phyloP scores from a whole-genome alignment of 805 yeast species.

The Trichomonascus vanleenenianus region DNA sequence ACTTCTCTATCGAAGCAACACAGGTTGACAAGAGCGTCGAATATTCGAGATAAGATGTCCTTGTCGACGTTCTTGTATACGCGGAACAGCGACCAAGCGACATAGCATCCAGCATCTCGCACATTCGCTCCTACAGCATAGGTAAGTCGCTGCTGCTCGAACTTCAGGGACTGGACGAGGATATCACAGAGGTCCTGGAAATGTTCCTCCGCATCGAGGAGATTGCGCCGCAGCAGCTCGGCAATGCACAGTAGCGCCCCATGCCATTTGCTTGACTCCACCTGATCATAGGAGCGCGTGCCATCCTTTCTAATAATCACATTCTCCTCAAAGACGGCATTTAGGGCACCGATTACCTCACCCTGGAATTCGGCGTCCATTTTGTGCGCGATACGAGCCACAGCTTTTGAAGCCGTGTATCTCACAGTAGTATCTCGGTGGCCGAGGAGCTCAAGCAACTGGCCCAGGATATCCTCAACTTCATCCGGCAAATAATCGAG shows the following conservation, averaged over 20 bases:
- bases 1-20: conserved; percentile 68
- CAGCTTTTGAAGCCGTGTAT: conserved; percentile 57
- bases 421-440: conserved; percentile 49
- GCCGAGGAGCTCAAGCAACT: conserved; percentile 38
- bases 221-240: conserved; percentile 31
- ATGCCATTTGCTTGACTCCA: conserved; percentile 43
- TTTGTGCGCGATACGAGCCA: conserved; percentile 40
- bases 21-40: conserved; percentile 36
- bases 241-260: conserved; percentile 54
- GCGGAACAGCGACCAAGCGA: conserved; percentile 69
- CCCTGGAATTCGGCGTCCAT: conserved; percentile 25
- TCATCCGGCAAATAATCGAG: conserved; percentile 2
- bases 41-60: background rate
- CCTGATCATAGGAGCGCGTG: conserved; percentile 21
- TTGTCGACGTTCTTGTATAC: conserved; percentile 21
- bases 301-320: conserved; percentile 4
- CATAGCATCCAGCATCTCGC: conserved; percentile 78
- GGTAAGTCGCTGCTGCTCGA: conserved; percentile 49
- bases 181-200: conserved; percentile 23
- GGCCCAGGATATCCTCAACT: conserved; percentile 44
- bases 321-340: conserved; percentile 19
- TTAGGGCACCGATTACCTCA: conserved; percentile 28
- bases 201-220: conserved; percentile 10
- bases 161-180: conserved; percentile 40
- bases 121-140: conserved; percentile 56